These are phyloP conservation scores for Platanus orientalis DNA, from an alignment of 164 flowering plant species.

Conservation along the genomic window DNA sequence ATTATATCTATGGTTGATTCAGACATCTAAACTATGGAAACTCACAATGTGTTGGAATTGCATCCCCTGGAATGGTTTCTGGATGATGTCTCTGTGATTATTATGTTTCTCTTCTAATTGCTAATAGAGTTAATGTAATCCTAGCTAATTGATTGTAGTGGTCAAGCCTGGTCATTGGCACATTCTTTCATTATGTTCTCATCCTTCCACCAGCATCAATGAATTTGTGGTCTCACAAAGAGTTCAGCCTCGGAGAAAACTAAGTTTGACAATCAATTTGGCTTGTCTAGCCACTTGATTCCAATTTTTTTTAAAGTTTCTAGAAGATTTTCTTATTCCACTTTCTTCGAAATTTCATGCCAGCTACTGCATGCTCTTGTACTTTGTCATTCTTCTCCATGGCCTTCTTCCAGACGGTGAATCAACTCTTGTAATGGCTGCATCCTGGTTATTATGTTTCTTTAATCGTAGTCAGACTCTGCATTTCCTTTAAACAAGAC, in stretches of 20 bases:
- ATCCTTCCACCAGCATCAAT: not conserved
- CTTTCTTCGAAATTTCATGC: no score
- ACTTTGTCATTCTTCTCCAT: no score
- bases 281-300: not conserved
- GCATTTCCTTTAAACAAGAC: not conserved
- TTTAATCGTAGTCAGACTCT: not conserved
- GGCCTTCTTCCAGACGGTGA: no score
- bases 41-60: no score
- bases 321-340: no score
- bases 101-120: no score
- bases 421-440: no score
- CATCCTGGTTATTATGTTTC: not conserved
- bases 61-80: no score
- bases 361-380: no score
- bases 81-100: no score
- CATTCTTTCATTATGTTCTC: not conserved
- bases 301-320: not conserved
- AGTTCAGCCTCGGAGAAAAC: not conserved
- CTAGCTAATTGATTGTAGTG: not conserved
- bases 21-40: not conserved
- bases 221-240: not conserved
- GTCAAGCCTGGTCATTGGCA: not conserved
- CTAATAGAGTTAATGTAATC: not conserved
- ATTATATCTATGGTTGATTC: not conserved
- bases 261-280: conserved; percentile 2